Evolutionary conservation across 2,329 filamentous ascomycete genomes (phyloP).

Genomic region (Monosporascus sp.): DNA sequence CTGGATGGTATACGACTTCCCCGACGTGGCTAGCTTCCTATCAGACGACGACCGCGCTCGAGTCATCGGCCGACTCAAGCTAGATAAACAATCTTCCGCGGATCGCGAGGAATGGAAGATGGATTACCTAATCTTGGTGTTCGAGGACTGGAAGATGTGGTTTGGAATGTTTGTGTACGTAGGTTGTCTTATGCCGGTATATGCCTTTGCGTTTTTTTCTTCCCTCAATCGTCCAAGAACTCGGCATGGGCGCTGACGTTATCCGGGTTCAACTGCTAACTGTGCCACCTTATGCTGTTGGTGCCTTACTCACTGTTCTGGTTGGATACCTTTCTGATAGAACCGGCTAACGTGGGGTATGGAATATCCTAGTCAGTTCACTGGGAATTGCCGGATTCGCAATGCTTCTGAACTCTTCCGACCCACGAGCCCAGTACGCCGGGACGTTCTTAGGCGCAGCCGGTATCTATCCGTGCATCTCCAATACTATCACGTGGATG

Average conservation of each 20-base stretch:
- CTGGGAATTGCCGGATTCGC: constrained; percentile 74
- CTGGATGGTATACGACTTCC: constrained; percentile 81
- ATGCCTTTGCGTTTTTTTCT: constrained; percentile 74
- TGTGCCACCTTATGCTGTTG: constrained; percentile 70
- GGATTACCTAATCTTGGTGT: constrained; percentile 63
- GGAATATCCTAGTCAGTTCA: constrained; percentile 69
- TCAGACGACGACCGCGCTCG: constrained; percentile 63
- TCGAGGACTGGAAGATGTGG: constrained; percentile 84
- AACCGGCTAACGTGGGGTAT: constrained; percentile 66
- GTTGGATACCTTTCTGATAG: constrained; percentile 75
- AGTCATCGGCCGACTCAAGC: constrained; percentile 62
- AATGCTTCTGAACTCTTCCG: constrained; percentile 66
- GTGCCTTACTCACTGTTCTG: constrained; percentile 61
- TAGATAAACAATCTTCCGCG: constrained; percentile 68
- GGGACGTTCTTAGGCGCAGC: constrained; percentile 79
- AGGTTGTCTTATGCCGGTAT: constrained; percentile 67
- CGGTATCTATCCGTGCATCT: constrained; percentile 82
- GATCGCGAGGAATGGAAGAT: constrained; percentile 71
- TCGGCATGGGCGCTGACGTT: constrained; percentile 36
- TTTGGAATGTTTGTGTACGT: constrained; percentile 71
- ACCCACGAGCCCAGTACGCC: constrained; percentile 68
- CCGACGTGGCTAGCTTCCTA: constrained; percentile 69
- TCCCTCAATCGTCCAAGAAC: constrained; percentile 67
- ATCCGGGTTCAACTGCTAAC: constrained; percentile 66
- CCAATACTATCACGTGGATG: constrained; percentile 84